These are phyloP conservation scores for Paecilomyces formosus DNA, from an alignment of 2,329 filamentous ascomycete species.

Conservation along the genomic window DNA sequence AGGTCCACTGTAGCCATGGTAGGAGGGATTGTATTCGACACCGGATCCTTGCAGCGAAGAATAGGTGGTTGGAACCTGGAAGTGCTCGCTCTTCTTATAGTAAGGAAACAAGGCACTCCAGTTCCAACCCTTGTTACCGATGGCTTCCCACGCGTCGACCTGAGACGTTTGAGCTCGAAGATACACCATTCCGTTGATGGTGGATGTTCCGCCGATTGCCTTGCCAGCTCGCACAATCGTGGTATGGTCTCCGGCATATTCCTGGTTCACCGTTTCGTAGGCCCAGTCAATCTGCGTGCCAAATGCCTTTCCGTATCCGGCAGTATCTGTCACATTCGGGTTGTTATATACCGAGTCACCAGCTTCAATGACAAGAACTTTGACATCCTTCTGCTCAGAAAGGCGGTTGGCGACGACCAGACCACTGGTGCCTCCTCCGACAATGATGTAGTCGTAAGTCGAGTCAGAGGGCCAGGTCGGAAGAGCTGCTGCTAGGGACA, in stretches of 20 bases:
- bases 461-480: neutral
- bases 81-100: constrained; percentile 19
- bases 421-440: constrained; percentile 28
- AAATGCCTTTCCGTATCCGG: constrained; percentile 17
- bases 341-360: constrained; percentile 20
- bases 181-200: constrained; percentile 37
- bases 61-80: constrained; percentile 12
- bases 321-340: constrained; percentile 18
- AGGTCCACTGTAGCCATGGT: constrained; percentile 21
- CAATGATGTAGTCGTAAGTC: constrained; percentile 21
- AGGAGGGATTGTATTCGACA: constrained; percentile 13
- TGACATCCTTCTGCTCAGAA: constrained; percentile 18
- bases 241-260: constrained; percentile 20
- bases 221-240: constrained; percentile 33
- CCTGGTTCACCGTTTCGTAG: constrained; percentile 32
- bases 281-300: constrained; percentile 34
- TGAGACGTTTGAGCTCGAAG: constrained; percentile 26
- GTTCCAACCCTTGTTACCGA: constrained; percentile 23
- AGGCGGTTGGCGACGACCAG: constrained; percentile 27
- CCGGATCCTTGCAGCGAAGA: constrained; percentile 10
- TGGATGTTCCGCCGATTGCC: constrained; percentile 35
- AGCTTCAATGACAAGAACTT: constrained; percentile 22
- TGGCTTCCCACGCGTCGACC: constrained; percentile 27
- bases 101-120: constrained; percentile 23
- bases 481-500: neutral